phyloP scores from a whole-genome alignment of 2,329 filamentous ascomycete genomes.

The Fusarium transvaalense region DNA sequence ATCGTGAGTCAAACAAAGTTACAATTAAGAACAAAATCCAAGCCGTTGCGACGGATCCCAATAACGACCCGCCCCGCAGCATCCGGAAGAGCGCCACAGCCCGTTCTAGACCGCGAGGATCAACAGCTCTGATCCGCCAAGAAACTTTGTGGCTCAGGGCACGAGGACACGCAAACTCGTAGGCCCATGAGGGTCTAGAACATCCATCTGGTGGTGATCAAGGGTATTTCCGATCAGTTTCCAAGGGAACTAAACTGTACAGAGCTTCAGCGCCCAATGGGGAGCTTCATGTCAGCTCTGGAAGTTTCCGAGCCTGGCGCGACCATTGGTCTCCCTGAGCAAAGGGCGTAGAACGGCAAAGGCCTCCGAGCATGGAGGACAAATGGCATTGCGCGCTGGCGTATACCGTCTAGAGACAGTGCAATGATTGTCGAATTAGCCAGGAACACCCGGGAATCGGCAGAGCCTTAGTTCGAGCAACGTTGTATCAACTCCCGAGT shows the following conservation, averaged over 20 bases:
- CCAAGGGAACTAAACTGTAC: neutral
- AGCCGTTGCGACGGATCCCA: conserved; percentile 29
- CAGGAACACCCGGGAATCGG: conserved; percentile 18
- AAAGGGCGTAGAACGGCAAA: conserved; percentile 16
- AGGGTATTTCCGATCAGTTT: conserved; percentile 47
- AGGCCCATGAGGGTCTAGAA: conserved; percentile 21
- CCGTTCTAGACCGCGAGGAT: conserved; percentile 33
- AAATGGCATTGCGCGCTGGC: conserved; percentile 8
- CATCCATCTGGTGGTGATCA: conserved; percentile 1
- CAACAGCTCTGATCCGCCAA: neutral
- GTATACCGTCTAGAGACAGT: neutral
- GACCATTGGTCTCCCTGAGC: conserved; percentile 20
- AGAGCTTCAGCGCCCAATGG: conserved; percentile 3
- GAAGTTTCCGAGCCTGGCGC: conserved; percentile 1
- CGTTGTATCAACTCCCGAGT: conserved; percentile 26
- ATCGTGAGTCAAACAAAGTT: neutral
- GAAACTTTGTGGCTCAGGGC: conserved; percentile 40
- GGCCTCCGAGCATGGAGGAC: neutral
- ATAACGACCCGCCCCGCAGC: conserved; percentile 19
- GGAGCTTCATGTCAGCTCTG: neutral
- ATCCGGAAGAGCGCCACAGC: conserved; percentile 35
- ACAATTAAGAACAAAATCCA: neutral
- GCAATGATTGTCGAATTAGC: conserved; percentile 13
- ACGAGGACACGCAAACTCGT: conserved; percentile 35
- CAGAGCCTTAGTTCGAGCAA: conserved; percentile 11